Percentiles rank a stretch among this genome's conserved stretches.
phyloP scores from a whole-genome alignment of 495 filamentous ascomycete species.

The Cairneyella variabilis region DNA sequence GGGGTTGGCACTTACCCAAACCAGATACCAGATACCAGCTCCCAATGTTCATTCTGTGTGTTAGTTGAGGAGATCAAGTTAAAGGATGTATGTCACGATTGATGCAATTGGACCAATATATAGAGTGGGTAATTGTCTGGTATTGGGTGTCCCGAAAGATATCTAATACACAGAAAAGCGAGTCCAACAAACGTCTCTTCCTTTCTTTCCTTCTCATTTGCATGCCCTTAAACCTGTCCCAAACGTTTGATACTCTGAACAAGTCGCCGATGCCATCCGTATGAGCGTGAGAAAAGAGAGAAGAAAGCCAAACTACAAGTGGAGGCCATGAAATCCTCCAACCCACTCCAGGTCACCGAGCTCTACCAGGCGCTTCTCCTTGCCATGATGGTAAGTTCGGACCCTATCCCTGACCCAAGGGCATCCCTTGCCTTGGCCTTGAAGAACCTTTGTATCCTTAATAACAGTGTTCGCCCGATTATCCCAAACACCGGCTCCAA shows the following conservation, averaged over 20 bases:
- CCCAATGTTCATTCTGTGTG: no score
- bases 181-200: conserved; percentile 19
- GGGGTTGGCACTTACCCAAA: no score
- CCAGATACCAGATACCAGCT: no score
- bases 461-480: conserved; percentile 29
- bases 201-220: conserved; percentile 7
- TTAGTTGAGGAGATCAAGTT: no score
- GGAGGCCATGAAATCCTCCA: conserved; percentile 66
- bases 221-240: no score
- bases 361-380: conserved; percentile 56
- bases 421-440: conserved; percentile 19
- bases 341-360: conserved; percentile 83
- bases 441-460: conserved; percentile 20
- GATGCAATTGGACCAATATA: no score
- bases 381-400: conserved; percentile 25
- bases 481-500: conserved; percentile 50
- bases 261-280: conserved; percentile 10
- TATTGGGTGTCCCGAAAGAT: conserved; percentile 25
- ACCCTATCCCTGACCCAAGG: conserved; percentile 23
- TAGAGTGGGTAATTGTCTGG: conserved; percentile 32
- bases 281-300: conserved; percentile 12
- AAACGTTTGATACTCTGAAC: conserved; percentile 15
- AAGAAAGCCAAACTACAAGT: conserved; percentile 49
- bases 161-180: conserved; percentile 32
- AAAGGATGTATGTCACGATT: no score